Conservation (phyloP, 179 eudicot genomes). For the Drosera spatulata region DNA sequence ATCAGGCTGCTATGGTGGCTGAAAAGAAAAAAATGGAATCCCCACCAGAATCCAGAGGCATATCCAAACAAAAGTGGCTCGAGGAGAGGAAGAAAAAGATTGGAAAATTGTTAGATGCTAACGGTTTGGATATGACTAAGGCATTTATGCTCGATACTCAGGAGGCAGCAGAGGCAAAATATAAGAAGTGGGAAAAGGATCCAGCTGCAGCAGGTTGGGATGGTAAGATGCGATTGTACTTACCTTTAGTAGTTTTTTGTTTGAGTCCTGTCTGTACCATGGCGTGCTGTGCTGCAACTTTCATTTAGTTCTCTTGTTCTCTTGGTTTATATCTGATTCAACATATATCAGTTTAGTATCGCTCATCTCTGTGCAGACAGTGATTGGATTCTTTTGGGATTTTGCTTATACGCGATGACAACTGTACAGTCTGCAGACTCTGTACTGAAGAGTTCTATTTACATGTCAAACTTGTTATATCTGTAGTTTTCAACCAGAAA, state of each 20-base stretch:
- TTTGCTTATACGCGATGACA: too few species aligned
- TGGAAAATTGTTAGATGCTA: slow-evolving; percentile 82
- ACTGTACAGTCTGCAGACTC: too few species aligned
- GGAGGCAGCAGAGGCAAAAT: slow-evolving; percentile 74
- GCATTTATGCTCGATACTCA: slow-evolving; percentile 95
- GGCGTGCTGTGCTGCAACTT: too few species aligned
- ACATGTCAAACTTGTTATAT: too few species aligned
- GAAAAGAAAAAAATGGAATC: slow-evolving; percentile 88
- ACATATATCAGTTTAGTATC: too few species aligned
- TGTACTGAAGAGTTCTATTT: too few species aligned
- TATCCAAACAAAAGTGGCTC: slow-evolving; percentile 92
- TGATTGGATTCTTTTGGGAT: too few species aligned
- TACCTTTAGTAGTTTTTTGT: too few species aligned
- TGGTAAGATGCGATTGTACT: slow-evolving; percentile 28
- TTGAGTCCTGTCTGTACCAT: too few species aligned
- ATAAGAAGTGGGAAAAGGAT: slow-evolving; percentile 91
- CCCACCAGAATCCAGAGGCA: slow-evolving; percentile 78
- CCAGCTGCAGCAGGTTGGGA: slow-evolving; percentile 98
- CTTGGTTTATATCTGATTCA: too few species aligned
- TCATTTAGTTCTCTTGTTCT: neutral
- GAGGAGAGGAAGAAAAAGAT: slow-evolving; percentile 97
- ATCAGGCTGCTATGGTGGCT: slow-evolving; percentile 86
- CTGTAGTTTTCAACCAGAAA: slow-evolving; percentile 74
- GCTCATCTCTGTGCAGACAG: too few species aligned
- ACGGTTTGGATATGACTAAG: slow-evolving; percentile 85